Conservation (phyloP, 2,329 filamentous ascomycete genomes). For the Pyrenochaeta sp. region DNA sequence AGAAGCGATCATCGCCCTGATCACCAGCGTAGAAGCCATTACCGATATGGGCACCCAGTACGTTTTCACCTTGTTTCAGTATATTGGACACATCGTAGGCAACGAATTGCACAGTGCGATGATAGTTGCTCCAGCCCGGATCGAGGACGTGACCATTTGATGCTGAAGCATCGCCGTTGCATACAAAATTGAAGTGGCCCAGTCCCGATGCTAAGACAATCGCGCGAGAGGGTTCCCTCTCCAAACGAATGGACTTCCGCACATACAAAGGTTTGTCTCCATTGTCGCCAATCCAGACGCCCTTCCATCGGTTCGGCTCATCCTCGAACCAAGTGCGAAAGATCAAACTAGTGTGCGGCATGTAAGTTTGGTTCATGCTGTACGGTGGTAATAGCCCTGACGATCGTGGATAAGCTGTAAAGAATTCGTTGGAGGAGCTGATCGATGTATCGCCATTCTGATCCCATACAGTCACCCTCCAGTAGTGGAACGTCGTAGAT, state of each 20-base stretch:
- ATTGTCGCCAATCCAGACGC: constrained; percentile 51
- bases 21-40: constrained; percentile 58
- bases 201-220: constrained; percentile 50
- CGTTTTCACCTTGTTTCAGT: constrained; percentile 43
- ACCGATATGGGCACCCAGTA: constrained; percentile 47
- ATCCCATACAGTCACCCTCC: constrained; percentile 50
- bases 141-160: constrained; percentile 35
- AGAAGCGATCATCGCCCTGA: constrained; percentile 50
- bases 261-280: constrained; percentile 52
- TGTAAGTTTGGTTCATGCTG: constrained; percentile 55
- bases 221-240: constrained; percentile 40
- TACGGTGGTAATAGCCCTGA: constrained; percentile 47
- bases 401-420: constrained; percentile 50
- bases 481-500: constrained; percentile 48
- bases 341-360: constrained; percentile 53
- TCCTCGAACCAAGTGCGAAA: constrained; percentile 54
- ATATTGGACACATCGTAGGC: constrained; percentile 52
- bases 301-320: constrained; percentile 51
- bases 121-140: constrained; percentile 53
- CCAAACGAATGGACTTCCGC: constrained; percentile 43
- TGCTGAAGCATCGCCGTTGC: constrained; percentile 46
- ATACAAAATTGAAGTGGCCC: constrained; percentile 51
- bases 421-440: constrained; percentile 46
- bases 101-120: constrained; percentile 53
- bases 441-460: constrained; percentile 32